These are phyloP conservation scores for Dujonia santamariae DNA, from an alignment of 1,139 yeast genomes.

Conservation along the genomic window DNA sequence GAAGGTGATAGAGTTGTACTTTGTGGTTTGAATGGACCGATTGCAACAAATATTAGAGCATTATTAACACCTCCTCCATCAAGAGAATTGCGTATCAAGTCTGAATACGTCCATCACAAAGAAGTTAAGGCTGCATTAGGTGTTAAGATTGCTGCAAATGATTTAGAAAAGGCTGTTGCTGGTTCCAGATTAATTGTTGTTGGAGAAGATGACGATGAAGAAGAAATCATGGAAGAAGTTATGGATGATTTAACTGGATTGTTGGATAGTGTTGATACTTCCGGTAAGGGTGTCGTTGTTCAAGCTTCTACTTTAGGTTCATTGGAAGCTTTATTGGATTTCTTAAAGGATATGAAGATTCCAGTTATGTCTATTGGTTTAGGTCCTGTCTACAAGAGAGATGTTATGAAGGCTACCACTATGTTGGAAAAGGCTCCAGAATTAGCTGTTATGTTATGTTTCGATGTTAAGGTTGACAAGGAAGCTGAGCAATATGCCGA, in stretches of 20 bases:
- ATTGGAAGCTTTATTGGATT: slow-evolving; percentile 91
- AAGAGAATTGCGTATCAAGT: slow-evolving; percentile 91
- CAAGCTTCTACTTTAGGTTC: slow-evolving; percentile 99
- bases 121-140: slow-evolving; percentile 99
- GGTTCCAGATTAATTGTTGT: slow-evolving; percentile 95
- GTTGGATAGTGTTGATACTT: slow-evolving; percentile 88
- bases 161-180: slow-evolving; percentile 97
- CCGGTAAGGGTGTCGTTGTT: slow-evolving; percentile 96
- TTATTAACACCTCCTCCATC: slow-evolving; percentile 96
- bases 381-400: slow-evolving; percentile 97
- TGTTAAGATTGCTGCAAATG: slow-evolving; percentile 97
- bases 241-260: slow-evolving; percentile 98
- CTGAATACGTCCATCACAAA: slow-evolving; percentile 92
- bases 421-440: slow-evolving; percentile 98
- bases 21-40: slow-evolving; percentile 98
- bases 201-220: slow-evolving; percentile 97
- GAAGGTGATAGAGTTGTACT: slow-evolving; percentile 95
- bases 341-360: slow-evolving; percentile 96
- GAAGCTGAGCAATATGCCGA: slow-evolving; percentile 98
- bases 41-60: slow-evolving; percentile 96
- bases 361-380: slow-evolving; percentile 98
- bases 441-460: slow-evolving; percentile 94
- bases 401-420: slow-evolving; percentile 94
- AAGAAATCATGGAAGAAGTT: slow-evolving; percentile 94
- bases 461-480: slow-evolving; percentile 94